phyloP scores from a whole-genome alignment of 257 asterid species.

The Solanum bulbocastanum region DNA sequence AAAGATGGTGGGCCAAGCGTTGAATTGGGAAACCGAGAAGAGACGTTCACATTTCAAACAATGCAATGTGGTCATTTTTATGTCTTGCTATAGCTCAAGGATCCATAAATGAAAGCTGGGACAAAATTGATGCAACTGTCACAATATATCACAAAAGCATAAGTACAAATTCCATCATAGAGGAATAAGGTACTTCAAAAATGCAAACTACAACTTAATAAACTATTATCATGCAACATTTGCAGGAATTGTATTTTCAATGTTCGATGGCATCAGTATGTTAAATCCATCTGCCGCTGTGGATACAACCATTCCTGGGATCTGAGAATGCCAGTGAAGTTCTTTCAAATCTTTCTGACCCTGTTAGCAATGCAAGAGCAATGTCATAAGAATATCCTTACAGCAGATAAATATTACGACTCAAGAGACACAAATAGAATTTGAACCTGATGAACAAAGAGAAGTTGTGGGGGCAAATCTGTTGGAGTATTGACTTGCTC shows the following conservation, averaged over 20 bases:
- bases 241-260: conserved; percentile 45
- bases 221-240: conserved; percentile 15
- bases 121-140: background rate
- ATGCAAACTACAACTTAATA: background rate
- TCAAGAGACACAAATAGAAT: background rate
- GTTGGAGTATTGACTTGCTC: conserved; percentile 71
- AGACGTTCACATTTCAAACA: background rate
- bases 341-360: conserved; percentile 97
- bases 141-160: background rate
- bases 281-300: conserved; percentile 94
- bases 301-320: conserved; percentile 84
- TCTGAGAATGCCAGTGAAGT: conserved; percentile 88
- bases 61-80: background rate
- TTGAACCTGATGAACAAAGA: conserved; percentile 89
- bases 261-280: conserved; percentile 78
- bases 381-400: background rate
- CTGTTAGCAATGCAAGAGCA: conserved; percentile 22
- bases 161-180: background rate
- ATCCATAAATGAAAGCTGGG: background rate
- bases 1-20: background rate
- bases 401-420: background rate
- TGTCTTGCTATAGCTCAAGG: background rate
- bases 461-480: conserved; percentile 91
- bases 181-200: background rate
- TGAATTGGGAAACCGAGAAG: background rate